Base-by-base conservation (phyloP, 23 red algal genomes). In the Rhodosorus marinus region DNA sequence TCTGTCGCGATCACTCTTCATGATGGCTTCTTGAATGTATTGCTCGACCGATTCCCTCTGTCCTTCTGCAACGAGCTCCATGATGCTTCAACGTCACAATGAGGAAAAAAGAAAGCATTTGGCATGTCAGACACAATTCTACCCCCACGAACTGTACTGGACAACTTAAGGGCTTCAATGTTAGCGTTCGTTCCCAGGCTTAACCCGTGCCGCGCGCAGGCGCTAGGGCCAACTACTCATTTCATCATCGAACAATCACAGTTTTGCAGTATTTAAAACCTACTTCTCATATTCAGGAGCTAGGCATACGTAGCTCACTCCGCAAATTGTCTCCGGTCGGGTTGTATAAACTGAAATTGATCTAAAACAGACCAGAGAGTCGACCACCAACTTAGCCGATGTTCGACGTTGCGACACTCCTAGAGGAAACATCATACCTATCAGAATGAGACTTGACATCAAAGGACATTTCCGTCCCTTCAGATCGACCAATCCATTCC, bases 401-500 rank as follows among this genome's bases (percentile, higher is more conserved):
- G n/a, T n/a, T n/a, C n/a, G n/a, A n/a, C n/a, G n/a, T n/a, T n/a
- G n/a, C n/a, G n/a, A n/a, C n/a, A n/a, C n/a, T n/a, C n/a, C n/a
- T n/a, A n/a, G n/a, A n/a, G n/a, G n/a, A n/a, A n/a, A n/a, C n/a
- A 21, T 2, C 5, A 3, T 2, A 34, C 24, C 1, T 9, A 54
- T 4, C 2, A 6, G 55, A 4, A 3, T 72, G 66, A 17, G 26
- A 49, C 26, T 24, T 0, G 34, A 40, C 66, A 2, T 35, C 28
- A 78, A 98, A 98, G 1, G 35, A 33, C 6, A 98, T 29, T 34
- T 98, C 77, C 20, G 52, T 68, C 26, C 90, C 90, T 43, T 60
- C 59, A 32, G 68, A 77, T 47, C 64, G 66, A 15, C 90, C 90
- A 17, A 98, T 98, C 90, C 90, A 98, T 35, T 98, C 86, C 15